Evolutionary conservation across 345 rosid genomes (phyloP).

Genomic region (Citrus sp.): DNA sequence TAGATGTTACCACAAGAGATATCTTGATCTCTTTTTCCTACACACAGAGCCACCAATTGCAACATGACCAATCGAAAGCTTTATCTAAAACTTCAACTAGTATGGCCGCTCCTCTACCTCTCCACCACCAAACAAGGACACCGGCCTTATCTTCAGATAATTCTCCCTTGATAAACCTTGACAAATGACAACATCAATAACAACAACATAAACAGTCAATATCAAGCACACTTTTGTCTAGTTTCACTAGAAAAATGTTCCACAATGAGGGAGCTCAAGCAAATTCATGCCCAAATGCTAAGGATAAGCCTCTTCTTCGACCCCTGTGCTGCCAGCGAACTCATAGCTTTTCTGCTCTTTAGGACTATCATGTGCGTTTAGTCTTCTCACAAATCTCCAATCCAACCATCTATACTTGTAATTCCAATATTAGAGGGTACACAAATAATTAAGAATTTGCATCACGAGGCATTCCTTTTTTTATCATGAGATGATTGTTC

Average conservation of each 20-base stretch:
- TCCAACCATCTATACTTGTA: constrained; percentile 12
- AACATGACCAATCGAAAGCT: background rate
- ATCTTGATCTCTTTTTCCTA: background rate
- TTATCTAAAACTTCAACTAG: background rate
- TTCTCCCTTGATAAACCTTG: background rate
- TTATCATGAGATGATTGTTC: constrained; percentile 12
- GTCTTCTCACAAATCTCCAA: constrained; percentile 14
- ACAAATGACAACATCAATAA: background rate
- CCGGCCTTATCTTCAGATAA: constrained; percentile 5
- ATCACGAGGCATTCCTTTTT: background rate
- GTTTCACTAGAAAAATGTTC: constrained; percentile 1
- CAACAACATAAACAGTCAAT: background rate
- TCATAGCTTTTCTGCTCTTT: background rate
- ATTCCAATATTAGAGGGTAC: constrained; percentile 21
- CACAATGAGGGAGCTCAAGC: background rate
- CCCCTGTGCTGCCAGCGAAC: background rate
- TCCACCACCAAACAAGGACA: background rate
- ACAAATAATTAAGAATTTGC: constrained; percentile 18
- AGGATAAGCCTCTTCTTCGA: background rate
- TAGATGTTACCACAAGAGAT: background rate
- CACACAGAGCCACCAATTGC: background rate
- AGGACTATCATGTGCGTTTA: constrained; percentile 5
- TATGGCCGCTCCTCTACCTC: constrained; percentile 14
- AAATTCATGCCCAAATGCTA: constrained; percentile 2
- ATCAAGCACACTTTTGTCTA: background rate